Evolutionary conservation across 2,329 filamentous ascomycete genomes (phyloP).

Genomic region (Calonectria ilicicola): DNA sequence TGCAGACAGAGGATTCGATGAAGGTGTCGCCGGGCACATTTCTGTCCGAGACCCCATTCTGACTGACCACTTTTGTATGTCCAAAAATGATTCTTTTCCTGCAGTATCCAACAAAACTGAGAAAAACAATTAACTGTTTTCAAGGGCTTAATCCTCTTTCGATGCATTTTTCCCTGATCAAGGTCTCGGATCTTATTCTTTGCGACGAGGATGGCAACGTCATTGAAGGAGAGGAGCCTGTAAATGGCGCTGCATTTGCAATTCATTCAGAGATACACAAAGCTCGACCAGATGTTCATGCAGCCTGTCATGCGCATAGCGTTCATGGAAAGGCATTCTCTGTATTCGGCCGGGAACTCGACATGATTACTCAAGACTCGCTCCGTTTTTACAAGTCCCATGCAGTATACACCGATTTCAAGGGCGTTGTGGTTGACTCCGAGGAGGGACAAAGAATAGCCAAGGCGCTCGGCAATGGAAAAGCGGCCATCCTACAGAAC

Average conservation of each 20-base stretch:
- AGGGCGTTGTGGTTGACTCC: constrained; percentile 70
- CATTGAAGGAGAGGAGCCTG: constrained; percentile 72
- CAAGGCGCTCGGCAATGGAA: constrained; percentile 65
- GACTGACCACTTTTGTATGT: neutral
- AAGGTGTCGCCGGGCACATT: constrained; percentile 13
- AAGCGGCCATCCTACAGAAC: constrained; percentile 69
- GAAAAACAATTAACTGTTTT: no score
- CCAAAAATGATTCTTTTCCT: no score
- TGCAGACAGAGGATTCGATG: neutral
- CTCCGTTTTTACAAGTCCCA: constrained; percentile 67
- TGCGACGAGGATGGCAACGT: constrained; percentile 68
- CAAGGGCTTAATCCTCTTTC: neutral
- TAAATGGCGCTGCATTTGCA: constrained; percentile 75
- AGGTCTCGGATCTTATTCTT: constrained; percentile 76
- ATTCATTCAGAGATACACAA: constrained; percentile 78
- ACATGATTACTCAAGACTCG: constrained; percentile 79
- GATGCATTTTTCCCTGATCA: constrained; percentile 74
- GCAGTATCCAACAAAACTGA: no score
- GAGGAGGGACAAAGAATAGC: constrained; percentile 70
- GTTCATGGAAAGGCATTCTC: constrained; percentile 76
- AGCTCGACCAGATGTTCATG: constrained; percentile 72
- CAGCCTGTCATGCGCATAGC: constrained; percentile 78
- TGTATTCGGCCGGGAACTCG: constrained; percentile 71
- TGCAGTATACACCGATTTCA: constrained; percentile 51
- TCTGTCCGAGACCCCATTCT: constrained; percentile 4